Conservation (phyloP, 225 moss, liverwort and hornwort species). For the Rhytidiadelphus loreus region DNA sequence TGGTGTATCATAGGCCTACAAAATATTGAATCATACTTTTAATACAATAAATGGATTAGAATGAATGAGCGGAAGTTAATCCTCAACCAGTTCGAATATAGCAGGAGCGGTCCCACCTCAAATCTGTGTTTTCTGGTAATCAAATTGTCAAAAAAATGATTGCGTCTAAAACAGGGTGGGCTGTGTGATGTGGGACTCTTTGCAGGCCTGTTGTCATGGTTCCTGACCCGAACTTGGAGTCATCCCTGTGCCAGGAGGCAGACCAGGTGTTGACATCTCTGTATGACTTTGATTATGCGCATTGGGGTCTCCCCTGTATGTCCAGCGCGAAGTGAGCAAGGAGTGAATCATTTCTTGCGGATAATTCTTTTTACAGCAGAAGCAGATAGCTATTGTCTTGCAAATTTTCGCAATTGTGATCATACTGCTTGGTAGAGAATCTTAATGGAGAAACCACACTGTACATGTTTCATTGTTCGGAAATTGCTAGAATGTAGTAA, state of each 20-base stretch:
- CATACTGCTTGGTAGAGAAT: background rate
- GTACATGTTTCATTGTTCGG: background rate
- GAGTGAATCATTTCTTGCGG: background rate
- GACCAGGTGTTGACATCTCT: slow-evolving; percentile 77
- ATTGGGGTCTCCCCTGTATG: slow-evolving; percentile 64
- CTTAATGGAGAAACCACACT: background rate
- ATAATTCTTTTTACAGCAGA: background rate
- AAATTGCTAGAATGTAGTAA: background rate
- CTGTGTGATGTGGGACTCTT: background rate
- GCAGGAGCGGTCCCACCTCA: background rate
- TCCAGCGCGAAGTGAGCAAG: slow-evolving; percentile 4
- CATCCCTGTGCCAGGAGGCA: slow-evolving; percentile 58
- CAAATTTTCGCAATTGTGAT: background rate
- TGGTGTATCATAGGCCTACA: background rate
- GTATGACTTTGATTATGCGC: slow-evolving; percentile 45
- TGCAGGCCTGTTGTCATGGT: slow-evolving; percentile 93
- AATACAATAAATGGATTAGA: background rate
- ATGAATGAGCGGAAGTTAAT: background rate
- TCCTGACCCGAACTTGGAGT: slow-evolving; percentile 60
- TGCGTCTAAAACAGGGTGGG: background rate
- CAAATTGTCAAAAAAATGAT: background rate
- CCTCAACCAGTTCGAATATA: background rate
- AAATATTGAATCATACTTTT: background rate
- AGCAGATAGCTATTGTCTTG: background rate
- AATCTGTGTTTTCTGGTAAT: background rate